Evolutionary conservation across 2,329 filamentous ascomycete genomes (phyloP).

Genomic region (Alternaria sp.): DNA sequence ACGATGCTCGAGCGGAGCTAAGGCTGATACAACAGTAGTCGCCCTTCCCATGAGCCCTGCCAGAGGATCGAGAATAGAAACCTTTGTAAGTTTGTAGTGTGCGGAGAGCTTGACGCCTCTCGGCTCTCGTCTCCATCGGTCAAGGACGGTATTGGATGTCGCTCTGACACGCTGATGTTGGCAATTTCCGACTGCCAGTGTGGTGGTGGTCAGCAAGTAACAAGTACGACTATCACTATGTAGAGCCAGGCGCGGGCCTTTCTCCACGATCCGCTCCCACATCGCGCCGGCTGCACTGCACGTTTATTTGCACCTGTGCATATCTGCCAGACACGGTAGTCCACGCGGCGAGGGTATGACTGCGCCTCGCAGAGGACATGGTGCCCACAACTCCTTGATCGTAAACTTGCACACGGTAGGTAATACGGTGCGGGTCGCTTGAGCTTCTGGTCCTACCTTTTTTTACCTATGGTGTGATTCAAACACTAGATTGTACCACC

Average conservation of each 20-base stretch:
- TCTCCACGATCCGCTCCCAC: constrained; percentile 51
- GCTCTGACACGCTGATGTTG: constrained; percentile 13
- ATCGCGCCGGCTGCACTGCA: constrained; percentile 53
- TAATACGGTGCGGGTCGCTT: constrained; percentile 43
- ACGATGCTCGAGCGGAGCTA: constrained; percentile 32
- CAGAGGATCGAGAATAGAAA: constrained; percentile 22
- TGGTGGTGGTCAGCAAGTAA: constrained; percentile 50
- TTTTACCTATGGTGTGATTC: constrained; percentile 22
- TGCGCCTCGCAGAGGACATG: constrained; percentile 27
- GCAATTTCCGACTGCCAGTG: constrained; percentile 17
- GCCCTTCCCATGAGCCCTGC: constrained; percentile 21
- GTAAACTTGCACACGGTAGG: constrained; percentile 38
- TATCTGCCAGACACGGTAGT: constrained; percentile 39
- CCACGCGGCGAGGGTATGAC: constrained; percentile 50
- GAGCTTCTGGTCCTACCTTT: constrained; percentile 31
- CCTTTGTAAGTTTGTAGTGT: constrained; percentile 16
- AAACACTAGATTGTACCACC: constrained; percentile 28
- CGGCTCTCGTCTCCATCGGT: constrained; percentile 21
- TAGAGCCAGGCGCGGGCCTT: constrained; percentile 43
- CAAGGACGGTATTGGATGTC: constrained; percentile 4
- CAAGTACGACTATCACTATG: constrained; percentile 30
- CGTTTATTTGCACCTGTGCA: constrained; percentile 54
- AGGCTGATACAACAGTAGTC: constrained; percentile 30
- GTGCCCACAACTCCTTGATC: constrained; percentile 8
- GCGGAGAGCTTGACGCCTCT: constrained; percentile 9